phyloP scores from a whole-genome alignment of 768 basidiomycete species.

The Mycena capillaripes region DNA sequence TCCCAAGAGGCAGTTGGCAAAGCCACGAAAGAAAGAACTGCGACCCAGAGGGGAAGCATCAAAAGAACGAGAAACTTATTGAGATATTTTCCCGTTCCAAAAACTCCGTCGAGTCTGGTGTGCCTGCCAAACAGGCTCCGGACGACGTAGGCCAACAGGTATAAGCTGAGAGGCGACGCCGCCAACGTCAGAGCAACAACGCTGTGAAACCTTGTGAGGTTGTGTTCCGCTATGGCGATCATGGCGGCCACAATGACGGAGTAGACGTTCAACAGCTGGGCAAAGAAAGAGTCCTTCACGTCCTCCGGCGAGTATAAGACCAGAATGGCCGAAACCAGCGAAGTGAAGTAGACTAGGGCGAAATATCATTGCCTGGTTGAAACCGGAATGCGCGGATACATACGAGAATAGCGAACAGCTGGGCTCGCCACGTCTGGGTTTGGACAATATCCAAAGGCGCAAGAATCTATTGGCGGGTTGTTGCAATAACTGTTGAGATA shows the following conservation, averaged over 20 bases:
- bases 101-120: slow-evolving; percentile 15
- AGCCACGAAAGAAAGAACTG: slow-evolving; percentile 13
- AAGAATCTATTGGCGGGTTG: slow-evolving; percentile 24
- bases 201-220: slow-evolving; percentile 27
- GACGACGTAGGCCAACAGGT: slow-evolving; percentile 27
- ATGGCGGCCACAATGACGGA: slow-evolving; percentile 32
- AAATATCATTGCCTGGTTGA: neutral
- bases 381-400: neutral
- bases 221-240: slow-evolving; percentile 19
- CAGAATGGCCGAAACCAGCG: slow-evolving; percentile 25
- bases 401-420: slow-evolving; percentile 25
- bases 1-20: slow-evolving; percentile 3
- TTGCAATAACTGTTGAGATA: slow-evolving; percentile 21
- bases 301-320: slow-evolving; percentile 27
- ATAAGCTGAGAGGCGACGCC: slow-evolving; percentile 27
- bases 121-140: slow-evolving; percentile 13
- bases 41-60: slow-evolving; percentile 26
- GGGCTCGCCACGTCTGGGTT: slow-evolving; percentile 31
- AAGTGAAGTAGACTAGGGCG: slow-evolving; percentile 21
- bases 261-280: slow-evolving; percentile 33
- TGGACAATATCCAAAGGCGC: slow-evolving; percentile 33
- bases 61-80: slow-evolving; percentile 11
- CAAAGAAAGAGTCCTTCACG: slow-evolving; percentile 19
- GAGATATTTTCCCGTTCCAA: slow-evolving; percentile 20
- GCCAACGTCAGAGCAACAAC: slow-evolving; percentile 24